A percentile compares a stretch with the other conserved stretches of the same genome.
Conservation (phyloP, 2,329 filamentous ascomycete genomes). For the Bipolaris sorokiniana region DNA sequence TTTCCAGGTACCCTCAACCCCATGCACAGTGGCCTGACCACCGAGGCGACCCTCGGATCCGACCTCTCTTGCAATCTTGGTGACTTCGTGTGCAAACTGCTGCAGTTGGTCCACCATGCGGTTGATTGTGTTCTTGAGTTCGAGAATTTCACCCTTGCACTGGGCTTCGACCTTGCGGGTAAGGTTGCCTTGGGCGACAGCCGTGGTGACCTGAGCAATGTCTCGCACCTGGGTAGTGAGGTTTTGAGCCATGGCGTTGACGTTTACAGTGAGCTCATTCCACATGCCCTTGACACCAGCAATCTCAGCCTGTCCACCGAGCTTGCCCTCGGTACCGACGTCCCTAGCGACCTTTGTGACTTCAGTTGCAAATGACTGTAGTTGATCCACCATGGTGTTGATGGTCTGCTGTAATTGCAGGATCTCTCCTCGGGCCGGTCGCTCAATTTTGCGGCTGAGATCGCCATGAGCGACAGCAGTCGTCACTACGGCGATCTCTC, state of each 20-base stretch:
- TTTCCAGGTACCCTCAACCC: constrained; percentile 61
- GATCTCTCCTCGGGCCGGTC: constrained; percentile 93
- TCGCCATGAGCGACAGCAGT: constrained; percentile 94
- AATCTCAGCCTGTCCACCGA: constrained; percentile 68
- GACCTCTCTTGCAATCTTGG: constrained; percentile 60
- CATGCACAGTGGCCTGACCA: constrained; percentile 60
- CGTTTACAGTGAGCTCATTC: constrained; percentile 66
- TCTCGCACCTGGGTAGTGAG: constrained; percentile 61
- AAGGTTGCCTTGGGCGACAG: constrained; percentile 59
- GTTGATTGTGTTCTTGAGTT: constrained; percentile 60
- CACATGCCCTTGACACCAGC: constrained; percentile 70
- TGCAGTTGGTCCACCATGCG: constrained; percentile 61
- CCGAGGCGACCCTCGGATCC: constrained; percentile 59
- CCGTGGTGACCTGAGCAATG: constrained; percentile 60
- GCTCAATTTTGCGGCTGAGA: constrained; percentile 92
- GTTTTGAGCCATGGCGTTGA: constrained; percentile 62
- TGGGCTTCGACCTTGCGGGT: constrained; percentile 60
- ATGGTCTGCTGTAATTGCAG: constrained; percentile 90
- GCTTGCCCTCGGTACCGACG: constrained; percentile 68
- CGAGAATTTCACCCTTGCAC: constrained; percentile 60
- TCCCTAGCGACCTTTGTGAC: constrained; percentile 69
- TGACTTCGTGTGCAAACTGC: constrained; percentile 61
- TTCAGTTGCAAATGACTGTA: constrained; percentile 70
- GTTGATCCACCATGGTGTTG: constrained; percentile 70
- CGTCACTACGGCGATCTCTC: constrained; percentile 96